phyloP scores from a whole-genome alignment of 306 rosid genomes.

The barrel medic (Medicago truncatula) region DNA sequence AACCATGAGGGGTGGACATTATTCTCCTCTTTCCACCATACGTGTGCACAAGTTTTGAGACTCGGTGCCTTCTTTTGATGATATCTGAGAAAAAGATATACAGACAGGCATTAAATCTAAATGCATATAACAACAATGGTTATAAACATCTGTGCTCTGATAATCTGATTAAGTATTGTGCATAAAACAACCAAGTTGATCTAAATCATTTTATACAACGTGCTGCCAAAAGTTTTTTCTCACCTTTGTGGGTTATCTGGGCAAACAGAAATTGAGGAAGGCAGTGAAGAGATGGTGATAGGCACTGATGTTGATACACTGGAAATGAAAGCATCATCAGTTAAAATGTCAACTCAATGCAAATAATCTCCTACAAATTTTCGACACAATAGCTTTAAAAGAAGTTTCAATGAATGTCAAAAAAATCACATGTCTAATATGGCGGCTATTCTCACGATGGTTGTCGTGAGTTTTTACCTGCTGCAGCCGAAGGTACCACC shows the following conservation, averaged over 20 bases:
- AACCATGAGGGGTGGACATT: conserved; percentile 94
- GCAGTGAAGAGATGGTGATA: too few species aligned
- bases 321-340: too few species aligned
- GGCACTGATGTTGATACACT: too few species aligned
- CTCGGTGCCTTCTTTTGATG: conserved; percentile 59
- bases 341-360: background rate
- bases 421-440: too few species aligned
- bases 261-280: too few species aligned
- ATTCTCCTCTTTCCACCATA: conserved; percentile 90
- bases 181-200: background rate
- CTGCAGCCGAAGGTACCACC: background rate
- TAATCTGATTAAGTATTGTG: background rate
- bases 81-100: conserved; percentile 17
- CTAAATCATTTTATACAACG: background rate
- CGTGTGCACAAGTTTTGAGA: conserved; percentile 69
- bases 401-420: background rate
- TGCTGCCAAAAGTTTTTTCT: too few species aligned
- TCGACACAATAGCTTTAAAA: background rate
- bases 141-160: background rate
- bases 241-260: too few species aligned
- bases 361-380: background rate
- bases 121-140: background rate
- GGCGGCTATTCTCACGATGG: background rate
- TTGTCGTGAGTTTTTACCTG: background rate
- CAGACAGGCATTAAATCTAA: conserved; percentile 12